These are phyloP conservation scores for Chenopodium berlandieri DNA, from an alignment of 148 eudicot species.

Conservation along the genomic window DNA sequence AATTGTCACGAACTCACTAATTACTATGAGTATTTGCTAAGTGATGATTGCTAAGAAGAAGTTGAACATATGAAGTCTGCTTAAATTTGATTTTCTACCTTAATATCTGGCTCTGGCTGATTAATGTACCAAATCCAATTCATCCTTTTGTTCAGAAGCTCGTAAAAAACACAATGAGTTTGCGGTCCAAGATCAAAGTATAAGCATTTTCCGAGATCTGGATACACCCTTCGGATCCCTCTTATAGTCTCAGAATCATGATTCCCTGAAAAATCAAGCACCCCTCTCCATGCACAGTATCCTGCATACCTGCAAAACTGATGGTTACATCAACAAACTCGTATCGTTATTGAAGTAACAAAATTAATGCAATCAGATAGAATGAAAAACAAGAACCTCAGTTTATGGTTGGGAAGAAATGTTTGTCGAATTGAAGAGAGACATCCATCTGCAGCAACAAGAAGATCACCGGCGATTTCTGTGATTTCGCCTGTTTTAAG, in stretches of 20 bases:
- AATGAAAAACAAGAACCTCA: constrained; percentile 44
- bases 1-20: not conserved
- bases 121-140: constrained; percentile 91
- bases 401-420: constrained; percentile 57
- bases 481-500: constrained; percentile 44
- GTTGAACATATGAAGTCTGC: too few species aligned
- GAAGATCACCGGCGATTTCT: constrained; percentile 56
- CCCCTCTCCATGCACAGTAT: constrained; percentile 95
- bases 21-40: not conserved
- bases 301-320: constrained; percentile 59
- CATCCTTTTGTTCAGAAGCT: constrained; percentile 62
- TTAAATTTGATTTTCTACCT: constrained; percentile 36
- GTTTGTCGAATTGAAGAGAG: constrained; percentile 60
- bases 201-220: constrained; percentile 68
- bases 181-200: constrained; percentile 58
- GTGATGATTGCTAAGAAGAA: not conserved
- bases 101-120: constrained; percentile 65
- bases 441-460: constrained; percentile 90
- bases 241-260: constrained; percentile 43
- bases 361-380: not conserved
- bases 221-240: constrained; percentile 51
- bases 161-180: constrained; percentile 62
- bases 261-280: constrained; percentile 56
- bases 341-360: not conserved
- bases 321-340: not conserved